Conservation (phyloP, 176 grass and related monocot genomes). For the Phyllostachys edulis region DNA sequence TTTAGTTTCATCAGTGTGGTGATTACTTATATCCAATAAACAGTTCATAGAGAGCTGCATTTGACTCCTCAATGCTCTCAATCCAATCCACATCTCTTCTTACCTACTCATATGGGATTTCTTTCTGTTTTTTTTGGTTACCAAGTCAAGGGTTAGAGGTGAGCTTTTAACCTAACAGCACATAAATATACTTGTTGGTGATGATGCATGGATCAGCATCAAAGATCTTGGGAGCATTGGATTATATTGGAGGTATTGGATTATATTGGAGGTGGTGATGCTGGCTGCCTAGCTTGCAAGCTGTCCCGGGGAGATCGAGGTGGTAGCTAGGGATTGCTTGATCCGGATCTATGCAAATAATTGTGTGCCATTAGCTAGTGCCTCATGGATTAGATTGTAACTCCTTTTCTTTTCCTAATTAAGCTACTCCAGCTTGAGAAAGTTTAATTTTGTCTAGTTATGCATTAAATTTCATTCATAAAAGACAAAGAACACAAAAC, state of each 20-base stretch:
- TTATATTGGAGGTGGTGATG: background rate
- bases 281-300: slow-evolving; percentile 11
- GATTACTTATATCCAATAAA: slow-evolving; percentile 11
- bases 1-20: slow-evolving; percentile 3
- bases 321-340: slow-evolving; percentile 1
- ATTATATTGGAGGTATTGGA: too few relatives aligned
- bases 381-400: background rate
- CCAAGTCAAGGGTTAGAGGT: slow-evolving; percentile 28
- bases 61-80: slow-evolving; percentile 12
- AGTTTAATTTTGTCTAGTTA: slow-evolving; percentile 11
- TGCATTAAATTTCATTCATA: background rate
- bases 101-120: slow-evolving; percentile 30
- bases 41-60: background rate
- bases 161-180: slow-evolving; percentile 46
- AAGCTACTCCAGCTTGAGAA: background rate
- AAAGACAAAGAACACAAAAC: background rate
- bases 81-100: slow-evolving; percentile 22
- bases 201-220: slow-evolving; percentile 37
- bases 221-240: slow-evolving; percentile 41
- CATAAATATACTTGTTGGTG: background rate
- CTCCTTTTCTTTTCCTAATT: background rate
- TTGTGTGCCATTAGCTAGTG: background rate
- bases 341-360: slow-evolving; percentile 36
- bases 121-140: background rate
- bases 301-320: slow-evolving; percentile 27